A percentile compares a stretch with the other conserved stretches of the same genome.
Evolutionary conservation across 257 asterid species (phyloP).

Genomic region (Lycium ferocissimum): DNA sequence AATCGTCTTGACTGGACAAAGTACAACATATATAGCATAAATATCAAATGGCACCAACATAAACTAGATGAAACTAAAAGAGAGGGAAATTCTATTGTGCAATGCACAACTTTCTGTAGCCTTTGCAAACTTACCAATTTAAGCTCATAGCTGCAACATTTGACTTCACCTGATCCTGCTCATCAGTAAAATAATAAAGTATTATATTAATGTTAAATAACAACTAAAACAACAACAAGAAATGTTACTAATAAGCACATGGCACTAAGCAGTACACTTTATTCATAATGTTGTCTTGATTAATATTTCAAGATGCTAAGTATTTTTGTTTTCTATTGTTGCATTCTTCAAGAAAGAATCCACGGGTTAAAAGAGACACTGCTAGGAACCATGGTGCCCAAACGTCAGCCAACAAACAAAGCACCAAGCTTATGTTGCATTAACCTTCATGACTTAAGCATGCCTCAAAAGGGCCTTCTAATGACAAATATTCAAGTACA

Average conservation of each 20-base stretch:
- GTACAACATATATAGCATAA: not conserved
- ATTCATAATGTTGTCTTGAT: not conserved
- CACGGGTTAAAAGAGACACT: not conserved
- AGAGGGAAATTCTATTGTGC: too few species aligned
- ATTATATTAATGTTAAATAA: not conserved
- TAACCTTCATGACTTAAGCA: not conserved
- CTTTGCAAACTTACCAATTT: conserved; percentile 4
- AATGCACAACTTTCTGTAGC: not conserved
- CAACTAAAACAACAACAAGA: not conserved
- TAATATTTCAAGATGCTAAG: not conserved
- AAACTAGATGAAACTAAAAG: not conserved
- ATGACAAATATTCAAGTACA: not conserved
- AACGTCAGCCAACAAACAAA: not conserved
- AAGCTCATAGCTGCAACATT: not conserved
- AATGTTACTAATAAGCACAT: not conserved
- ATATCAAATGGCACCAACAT: not conserved
- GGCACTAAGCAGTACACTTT: not conserved
- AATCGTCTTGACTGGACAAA: conserved; percentile 30
- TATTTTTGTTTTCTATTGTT: not conserved
- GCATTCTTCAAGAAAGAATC: not conserved
- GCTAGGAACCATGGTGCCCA: not conserved
- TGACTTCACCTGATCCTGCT: not conserved
- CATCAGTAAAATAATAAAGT: not conserved
- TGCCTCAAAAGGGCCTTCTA: not conserved
- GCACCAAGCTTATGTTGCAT: not conserved